A percentile compares a stretch with the other conserved stretches of the same genome.
phyloP scores from a whole-genome alignment of 2,329 filamentous ascomycete species.

The Aspergillus sergii region DNA sequence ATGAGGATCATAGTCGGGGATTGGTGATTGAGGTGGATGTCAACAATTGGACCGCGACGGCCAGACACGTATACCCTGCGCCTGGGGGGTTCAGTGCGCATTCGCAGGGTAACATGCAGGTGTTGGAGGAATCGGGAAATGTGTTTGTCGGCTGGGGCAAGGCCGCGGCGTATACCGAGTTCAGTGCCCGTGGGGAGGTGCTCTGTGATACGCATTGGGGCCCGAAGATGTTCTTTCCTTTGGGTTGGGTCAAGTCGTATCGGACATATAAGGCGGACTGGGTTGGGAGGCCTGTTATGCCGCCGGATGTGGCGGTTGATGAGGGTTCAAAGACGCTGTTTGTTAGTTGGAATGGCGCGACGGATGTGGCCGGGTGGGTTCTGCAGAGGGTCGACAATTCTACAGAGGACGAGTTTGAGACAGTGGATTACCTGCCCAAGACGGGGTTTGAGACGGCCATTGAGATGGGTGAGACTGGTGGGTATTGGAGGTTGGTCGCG shows the following conservation, averaged over 20 bases:
- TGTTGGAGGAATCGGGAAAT: conserved; percentile 19
- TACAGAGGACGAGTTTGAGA: background rate
- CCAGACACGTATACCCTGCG: conserved; percentile 18
- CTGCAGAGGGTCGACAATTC: background rate
- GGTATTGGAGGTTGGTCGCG: conserved; percentile 25
- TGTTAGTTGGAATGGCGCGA: conserved; percentile 46
- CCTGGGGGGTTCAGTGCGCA: background rate
- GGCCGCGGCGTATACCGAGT: conserved; percentile 35
- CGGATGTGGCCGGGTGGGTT: conserved; percentile 23
- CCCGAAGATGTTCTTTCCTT: background rate
- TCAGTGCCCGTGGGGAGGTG: conserved; percentile 28
- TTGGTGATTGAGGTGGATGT: conserved; percentile 22
- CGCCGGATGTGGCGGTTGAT: conserved; percentile 18
- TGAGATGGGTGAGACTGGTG: background rate
- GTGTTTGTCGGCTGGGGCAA: conserved; percentile 37
- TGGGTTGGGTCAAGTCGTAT: conserved; percentile 32
- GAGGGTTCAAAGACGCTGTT: conserved; percentile 24
- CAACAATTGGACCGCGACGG: conserved; percentile 21
- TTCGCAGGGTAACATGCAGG: conserved; percentile 29
- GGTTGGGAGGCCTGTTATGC: conserved; percentile 23
- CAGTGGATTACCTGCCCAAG: background rate
- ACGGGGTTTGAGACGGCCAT: conserved; percentile 17
- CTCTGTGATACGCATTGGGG: conserved; percentile 35
- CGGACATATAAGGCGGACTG: conserved; percentile 28
- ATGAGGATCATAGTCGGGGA: conserved; percentile 22